Conservation (phyloP, 1,284 basidiomycete species). For the Sanghuangporus weigelae region DNA sequence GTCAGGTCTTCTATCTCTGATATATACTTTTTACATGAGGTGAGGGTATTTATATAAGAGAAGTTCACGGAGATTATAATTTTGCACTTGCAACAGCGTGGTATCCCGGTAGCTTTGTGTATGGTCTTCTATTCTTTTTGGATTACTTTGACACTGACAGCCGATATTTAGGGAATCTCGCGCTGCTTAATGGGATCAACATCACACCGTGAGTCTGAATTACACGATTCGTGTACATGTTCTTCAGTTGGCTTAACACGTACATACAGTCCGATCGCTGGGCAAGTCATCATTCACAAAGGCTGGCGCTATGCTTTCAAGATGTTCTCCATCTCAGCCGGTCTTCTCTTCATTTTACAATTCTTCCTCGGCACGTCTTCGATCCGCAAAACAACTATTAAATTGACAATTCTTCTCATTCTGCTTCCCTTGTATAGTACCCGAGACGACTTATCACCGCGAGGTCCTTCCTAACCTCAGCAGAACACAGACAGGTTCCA, state of each 20-base stretch:
- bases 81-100: conserved; percentile 10
- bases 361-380: conserved; percentile 17
- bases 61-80: not conserved
- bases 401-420: not conserved
- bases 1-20: conserved; percentile 20
- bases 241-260: not conserved
- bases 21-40: conserved; percentile 23
- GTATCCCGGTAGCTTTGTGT: conserved; percentile 19
- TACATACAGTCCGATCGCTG: conserved; percentile 21
- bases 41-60: conserved; percentile 2
- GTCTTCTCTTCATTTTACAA: conserved; percentile 18
- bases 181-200: conserved; percentile 22
- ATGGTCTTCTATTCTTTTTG: not conserved
- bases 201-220: conserved; percentile 20
- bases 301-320: conserved; percentile 22
- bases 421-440: conserved; percentile 5
- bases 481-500: no score
- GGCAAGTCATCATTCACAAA: conserved; percentile 20
- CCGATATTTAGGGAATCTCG: conserved; percentile 20
- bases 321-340: conserved; percentile 20
- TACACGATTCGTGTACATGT: not conserved
- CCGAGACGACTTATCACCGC: conserved; percentile 17
- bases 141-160: not conserved
- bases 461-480: not conserved
- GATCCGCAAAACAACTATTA: not conserved